Conservation (phyloP, 345 rosid genomes). For the Pelargonium nanum region DNA sequence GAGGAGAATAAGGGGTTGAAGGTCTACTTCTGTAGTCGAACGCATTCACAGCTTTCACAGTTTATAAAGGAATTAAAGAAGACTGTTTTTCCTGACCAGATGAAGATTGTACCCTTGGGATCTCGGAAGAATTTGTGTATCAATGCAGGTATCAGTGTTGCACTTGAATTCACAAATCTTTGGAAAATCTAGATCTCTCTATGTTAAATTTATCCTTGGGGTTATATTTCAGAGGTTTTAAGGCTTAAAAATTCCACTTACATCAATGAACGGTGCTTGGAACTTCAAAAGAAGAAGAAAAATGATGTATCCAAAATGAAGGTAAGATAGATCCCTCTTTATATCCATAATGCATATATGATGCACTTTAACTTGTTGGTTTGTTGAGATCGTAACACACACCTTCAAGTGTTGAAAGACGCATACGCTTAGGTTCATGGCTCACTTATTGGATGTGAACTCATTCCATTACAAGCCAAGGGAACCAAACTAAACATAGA, state of each 20-base stretch:
- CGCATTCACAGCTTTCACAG: slow-evolving; percentile 90
- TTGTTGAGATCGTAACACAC: not conserved
- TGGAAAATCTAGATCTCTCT: not conserved
- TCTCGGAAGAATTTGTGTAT: slow-evolving; percentile 83
- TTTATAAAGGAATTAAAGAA: slow-evolving; percentile 72
- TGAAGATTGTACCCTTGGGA: slow-evolving; percentile 62
- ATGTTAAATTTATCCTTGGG: not conserved
- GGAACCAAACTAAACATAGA: too few relatives aligned
- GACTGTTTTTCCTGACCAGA: slow-evolving; percentile 42
- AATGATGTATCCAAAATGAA: slow-evolving; percentile 46
- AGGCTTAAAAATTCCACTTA: slow-evolving; percentile 47
- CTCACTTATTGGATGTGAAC: too few relatives aligned
- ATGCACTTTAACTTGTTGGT: not conserved
- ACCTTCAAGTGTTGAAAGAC: too few relatives aligned
- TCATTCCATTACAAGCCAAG: too few relatives aligned
- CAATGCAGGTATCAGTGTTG: slow-evolving; percentile 48
- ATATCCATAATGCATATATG: slow-evolving; percentile 3
- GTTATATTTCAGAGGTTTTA: slow-evolving; percentile 44
- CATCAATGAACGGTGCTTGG: slow-evolving; percentile 81
- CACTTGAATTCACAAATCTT: not conserved
- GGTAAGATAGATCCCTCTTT: slow-evolving; percentile 30
- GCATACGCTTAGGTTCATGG: too few relatives aligned
- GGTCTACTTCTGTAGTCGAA: slow-evolving; percentile 84
- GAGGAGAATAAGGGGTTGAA: slow-evolving; percentile 32
- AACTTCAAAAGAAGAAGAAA: slow-evolving; percentile 64